These are phyloP conservation scores for Lactifluus volemus DNA, from an alignment of 768 basidiomycete species.

Conservation along the genomic window DNA sequence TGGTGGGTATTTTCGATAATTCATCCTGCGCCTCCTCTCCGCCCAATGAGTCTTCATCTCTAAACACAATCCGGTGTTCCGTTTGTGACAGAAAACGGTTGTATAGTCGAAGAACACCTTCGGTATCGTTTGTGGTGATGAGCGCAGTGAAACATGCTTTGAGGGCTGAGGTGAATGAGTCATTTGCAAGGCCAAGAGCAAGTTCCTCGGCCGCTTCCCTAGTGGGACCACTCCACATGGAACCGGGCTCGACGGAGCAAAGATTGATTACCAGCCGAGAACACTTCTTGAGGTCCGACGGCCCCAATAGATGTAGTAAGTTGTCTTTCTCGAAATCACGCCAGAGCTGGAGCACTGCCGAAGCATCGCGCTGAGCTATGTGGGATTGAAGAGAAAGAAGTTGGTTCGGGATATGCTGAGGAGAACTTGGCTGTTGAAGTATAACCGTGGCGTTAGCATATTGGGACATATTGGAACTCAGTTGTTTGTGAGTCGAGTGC, in stretches of 20 bases:
- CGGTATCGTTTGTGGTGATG: conserved; percentile 34
- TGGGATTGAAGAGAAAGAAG: conserved; percentile 29
- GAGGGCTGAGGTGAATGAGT: conserved; percentile 39
- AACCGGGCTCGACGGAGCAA: conserved; percentile 20
- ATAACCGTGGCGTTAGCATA: not conserved
- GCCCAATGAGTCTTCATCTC: not conserved
- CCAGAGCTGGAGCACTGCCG: conserved; percentile 33
- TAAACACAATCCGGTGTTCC: not conserved
- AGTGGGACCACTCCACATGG: not conserved
- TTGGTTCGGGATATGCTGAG: conserved; percentile 24
- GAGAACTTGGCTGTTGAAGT: not conserved
- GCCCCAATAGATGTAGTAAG: conserved; percentile 39
- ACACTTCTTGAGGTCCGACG: conserved; percentile 32
- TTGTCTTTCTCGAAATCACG: conserved; percentile 33
- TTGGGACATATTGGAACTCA: not conserved
- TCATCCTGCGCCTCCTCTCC: not conserved
- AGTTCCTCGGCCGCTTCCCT: conserved; percentile 25
- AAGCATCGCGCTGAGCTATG: conserved; percentile 29
- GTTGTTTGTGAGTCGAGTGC: not conserved
- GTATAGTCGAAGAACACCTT: conserved; percentile 36
- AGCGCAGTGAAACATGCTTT: conserved; percentile 40
- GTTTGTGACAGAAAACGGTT: conserved; percentile 3
- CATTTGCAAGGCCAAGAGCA: conserved; percentile 32
- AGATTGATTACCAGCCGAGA: conserved; percentile 30
- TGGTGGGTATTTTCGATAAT: not conserved